These are phyloP conservation scores for Thinopyrum elongatum DNA, from an alignment of 176 grass and related monocot genomes.

Conservation along the genomic window DNA sequence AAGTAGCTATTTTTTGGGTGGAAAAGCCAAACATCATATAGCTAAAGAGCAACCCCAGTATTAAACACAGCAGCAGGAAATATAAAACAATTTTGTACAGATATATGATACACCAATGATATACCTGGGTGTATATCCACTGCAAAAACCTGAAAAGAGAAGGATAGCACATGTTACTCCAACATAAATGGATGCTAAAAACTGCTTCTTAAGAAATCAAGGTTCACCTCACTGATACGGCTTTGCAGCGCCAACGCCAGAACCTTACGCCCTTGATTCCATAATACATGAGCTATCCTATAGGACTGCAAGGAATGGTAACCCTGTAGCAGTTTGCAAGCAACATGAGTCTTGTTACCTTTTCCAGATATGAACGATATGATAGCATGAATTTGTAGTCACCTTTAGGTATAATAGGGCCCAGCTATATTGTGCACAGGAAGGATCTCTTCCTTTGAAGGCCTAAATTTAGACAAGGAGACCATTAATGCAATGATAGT, in stretches of 20 bases:
- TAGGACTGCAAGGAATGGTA: slow-evolving; percentile 98
- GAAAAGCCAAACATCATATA: not conserved
- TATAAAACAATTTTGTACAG: not conserved
- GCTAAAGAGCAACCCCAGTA: not conserved
- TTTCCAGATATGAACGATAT: not conserved
- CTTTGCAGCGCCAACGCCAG: slow-evolving; percentile 96
- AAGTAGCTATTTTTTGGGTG: not conserved
- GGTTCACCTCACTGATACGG: slow-evolving; percentile 89
- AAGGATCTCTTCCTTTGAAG: slow-evolving; percentile 97
- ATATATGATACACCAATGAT: not conserved
- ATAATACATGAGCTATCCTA: slow-evolving; percentile 90
- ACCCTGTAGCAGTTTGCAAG: slow-evolving; percentile 49
- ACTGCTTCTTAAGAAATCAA: slow-evolving; percentile 23
- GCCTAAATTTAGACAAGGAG: slow-evolving; percentile 51
- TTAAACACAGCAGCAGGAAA: not conserved
- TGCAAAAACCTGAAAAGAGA: slow-evolving; percentile 80
- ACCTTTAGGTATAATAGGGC: slow-evolving; percentile 96
- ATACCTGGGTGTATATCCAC: slow-evolving; percentile 99
- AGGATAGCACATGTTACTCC: slow-evolving; percentile 18
- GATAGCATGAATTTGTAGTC: not conserved
- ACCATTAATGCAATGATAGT: not conserved
- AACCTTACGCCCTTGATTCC: slow-evolving; percentile 92
- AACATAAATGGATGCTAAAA: slow-evolving; percentile 1
- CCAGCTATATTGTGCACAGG: slow-evolving; percentile 94
- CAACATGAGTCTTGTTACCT: not conserved